A percentile compares a stretch with the other conserved stretches of the same genome.
Conservation (phyloP, 1,284 basidiomycete genomes). For the Ceratobasidium sp. region DNA sequence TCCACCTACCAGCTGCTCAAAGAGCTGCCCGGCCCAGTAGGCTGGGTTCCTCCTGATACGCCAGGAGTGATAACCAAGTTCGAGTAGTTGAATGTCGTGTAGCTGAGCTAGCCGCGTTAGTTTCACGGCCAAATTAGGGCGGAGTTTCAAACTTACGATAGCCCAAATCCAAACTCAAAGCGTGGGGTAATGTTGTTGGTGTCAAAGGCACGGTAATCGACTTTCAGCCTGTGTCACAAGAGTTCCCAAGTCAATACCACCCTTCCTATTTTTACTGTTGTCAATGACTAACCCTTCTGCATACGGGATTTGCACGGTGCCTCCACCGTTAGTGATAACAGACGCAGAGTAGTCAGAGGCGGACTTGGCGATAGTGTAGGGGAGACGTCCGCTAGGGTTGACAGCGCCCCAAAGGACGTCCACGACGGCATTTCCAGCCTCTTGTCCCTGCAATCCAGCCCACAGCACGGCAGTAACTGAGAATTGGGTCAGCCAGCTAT, state of each 20-base stretch:
- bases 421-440: slow-evolving; percentile 62
- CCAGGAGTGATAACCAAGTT: slow-evolving; percentile 47
- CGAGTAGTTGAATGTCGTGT: slow-evolving; percentile 56
- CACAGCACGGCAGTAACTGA: slow-evolving; percentile 42
- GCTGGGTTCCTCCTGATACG: slow-evolving; percentile 42
- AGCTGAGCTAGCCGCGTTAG: slow-evolving; percentile 48
- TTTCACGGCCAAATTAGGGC: background rate
- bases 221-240: slow-evolving; percentile 51
- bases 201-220: slow-evolving; percentile 72
- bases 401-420: slow-evolving; percentile 68
- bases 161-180: slow-evolving; percentile 80
- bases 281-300: slow-evolving; percentile 50
- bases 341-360: slow-evolving; percentile 54
- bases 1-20: slow-evolving; percentile 43
- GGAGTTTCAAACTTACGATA: slow-evolving; percentile 46
- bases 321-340: slow-evolving; percentile 39
- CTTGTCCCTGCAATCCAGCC: slow-evolving; percentile 56
- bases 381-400: slow-evolving; percentile 62
- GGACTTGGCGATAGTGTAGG: slow-evolving; percentile 60
- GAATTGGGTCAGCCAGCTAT: background rate
- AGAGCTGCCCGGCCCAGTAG: slow-evolving; percentile 43
- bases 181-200: slow-evolving; percentile 55
- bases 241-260: background rate
- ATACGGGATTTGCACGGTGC: slow-evolving; percentile 58
- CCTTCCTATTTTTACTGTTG: background rate